These are phyloP conservation scores for Yamadazyma diddensiae DNA, from an alignment of 1,139 yeast species.

Conservation along the genomic window DNA sequence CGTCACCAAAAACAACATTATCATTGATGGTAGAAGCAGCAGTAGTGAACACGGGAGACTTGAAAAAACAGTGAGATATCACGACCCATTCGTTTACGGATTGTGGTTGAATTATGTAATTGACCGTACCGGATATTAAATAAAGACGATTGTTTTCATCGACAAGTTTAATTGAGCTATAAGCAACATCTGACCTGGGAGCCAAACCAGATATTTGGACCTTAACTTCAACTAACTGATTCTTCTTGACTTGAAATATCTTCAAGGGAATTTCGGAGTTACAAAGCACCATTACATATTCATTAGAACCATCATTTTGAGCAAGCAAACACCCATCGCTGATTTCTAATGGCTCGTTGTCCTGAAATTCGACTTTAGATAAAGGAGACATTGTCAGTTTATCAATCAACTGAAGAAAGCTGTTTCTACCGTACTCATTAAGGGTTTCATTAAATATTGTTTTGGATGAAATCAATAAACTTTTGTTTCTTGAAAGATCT, in stretches of 20 bases:
- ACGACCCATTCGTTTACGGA: constrained; percentile 14
- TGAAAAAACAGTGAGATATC: constrained; percentile 9
- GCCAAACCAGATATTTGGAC: constrained; percentile 13
- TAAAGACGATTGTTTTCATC: constrained; percentile 9
- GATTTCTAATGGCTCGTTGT: constrained; percentile 15
- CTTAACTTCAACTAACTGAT: constrained; percentile 10
- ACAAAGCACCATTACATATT: constrained; percentile 15
- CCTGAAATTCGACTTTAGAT: constrained; percentile 11
- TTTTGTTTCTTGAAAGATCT: constrained; percentile 9
- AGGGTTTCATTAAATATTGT: constrained; percentile 13
- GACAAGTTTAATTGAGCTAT: constrained; percentile 12
- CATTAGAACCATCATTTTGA: constrained; percentile 5
- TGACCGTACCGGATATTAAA: constrained; percentile 16
- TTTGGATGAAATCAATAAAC: constrained; percentile 19
- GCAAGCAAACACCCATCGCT: constrained; percentile 17
- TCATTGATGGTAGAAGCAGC: constrained; percentile 9
- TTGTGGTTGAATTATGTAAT: constrained; percentile 12
- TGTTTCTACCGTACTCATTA: constrained; percentile 15
- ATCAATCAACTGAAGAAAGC: constrained; percentile 19
- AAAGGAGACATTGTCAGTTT: constrained; percentile 13
- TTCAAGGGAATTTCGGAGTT: constrained; percentile 14
- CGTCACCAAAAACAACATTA: constrained; percentile 18
- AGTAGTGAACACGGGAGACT: constrained; percentile 14
- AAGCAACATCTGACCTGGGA: constrained; percentile 10
- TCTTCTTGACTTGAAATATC: constrained; percentile 13